A percentile compares a stretch with the other conserved stretches of the same genome.
Conservation (phyloP, 2,329 filamentous ascomycete genomes). For the Beauveria asiatica region DNA sequence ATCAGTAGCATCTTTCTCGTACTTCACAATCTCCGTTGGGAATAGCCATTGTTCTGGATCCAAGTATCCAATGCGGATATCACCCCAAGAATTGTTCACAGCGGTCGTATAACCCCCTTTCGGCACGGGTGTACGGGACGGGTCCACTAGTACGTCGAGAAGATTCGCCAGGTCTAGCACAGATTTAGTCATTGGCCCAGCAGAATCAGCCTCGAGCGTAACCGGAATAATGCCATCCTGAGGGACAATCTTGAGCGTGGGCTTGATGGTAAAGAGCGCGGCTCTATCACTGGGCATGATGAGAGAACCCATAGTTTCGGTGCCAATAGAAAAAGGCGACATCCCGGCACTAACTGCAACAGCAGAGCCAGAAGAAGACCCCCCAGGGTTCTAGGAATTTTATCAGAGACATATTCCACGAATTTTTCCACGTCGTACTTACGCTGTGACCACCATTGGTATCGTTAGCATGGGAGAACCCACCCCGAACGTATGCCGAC, state of each 20-base stretch:
- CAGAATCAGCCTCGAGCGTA: conserved; percentile 4
- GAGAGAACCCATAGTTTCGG: conserved; percentile 34
- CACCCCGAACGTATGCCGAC: conserved; percentile 11
- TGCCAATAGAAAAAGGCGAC: conserved; percentile 47
- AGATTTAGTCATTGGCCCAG: conserved; percentile 12
- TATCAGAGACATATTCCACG: not conserved
- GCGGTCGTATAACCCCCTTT: conserved; percentile 3
- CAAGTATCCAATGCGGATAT: conserved; percentile 10
- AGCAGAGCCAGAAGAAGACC: conserved; percentile 47
- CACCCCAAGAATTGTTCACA: conserved; percentile 11
- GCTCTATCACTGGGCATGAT: conserved; percentile 11
- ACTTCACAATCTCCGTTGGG: not conserved
- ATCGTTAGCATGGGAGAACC: conserved; percentile 3
- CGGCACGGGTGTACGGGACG: not conserved
- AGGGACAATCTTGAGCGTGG: conserved; percentile 9
- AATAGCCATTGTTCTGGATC: conserved; percentile 12
- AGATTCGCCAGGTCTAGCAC: conserved; percentile 11
- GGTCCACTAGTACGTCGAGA: conserved; percentile 5
- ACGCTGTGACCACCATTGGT: conserved; percentile 12
- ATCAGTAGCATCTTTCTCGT: conserved; percentile 5
- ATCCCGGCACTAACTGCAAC: conserved; percentile 45
- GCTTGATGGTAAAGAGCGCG: conserved; percentile 13
- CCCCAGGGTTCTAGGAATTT: conserved; percentile 28
- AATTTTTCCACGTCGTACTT: not conserved
- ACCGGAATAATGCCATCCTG: conserved; percentile 9